phyloP scores from a whole-genome alignment of 1,284 basidiomycete species.

The Leccinum holopus region DNA sequence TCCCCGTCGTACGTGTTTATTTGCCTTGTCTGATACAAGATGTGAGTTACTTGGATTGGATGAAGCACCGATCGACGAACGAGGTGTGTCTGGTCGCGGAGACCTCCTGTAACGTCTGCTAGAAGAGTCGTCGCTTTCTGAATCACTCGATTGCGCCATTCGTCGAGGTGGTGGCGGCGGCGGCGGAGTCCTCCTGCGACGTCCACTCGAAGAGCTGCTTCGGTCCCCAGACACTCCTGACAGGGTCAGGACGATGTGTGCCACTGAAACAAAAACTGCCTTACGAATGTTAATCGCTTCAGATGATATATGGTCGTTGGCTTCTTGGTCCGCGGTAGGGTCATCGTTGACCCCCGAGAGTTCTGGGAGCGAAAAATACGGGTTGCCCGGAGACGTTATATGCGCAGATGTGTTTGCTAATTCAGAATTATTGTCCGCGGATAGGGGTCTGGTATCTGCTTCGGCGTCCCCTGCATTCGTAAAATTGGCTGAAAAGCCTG shows the following conservation, averaged over 20 bases:
- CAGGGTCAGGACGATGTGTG: background rate
- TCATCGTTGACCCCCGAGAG: background rate
- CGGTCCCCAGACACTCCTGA: slow-evolving; percentile 1
- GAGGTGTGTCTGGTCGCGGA: background rate
- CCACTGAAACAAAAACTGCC: background rate
- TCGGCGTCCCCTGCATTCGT: background rate
- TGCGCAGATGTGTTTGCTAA: background rate
- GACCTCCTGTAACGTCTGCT: slow-evolving; percentile 8
- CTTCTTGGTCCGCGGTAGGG: background rate
- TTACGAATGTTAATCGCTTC: slow-evolving; percentile 10
- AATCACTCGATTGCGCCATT: background rate
- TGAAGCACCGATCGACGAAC: background rate
- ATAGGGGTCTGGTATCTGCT: background rate
- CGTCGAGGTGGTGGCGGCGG: background rate
- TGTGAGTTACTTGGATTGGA: background rate
- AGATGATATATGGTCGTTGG: background rate
- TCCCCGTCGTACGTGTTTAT: background rate
- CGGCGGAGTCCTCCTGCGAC: slow-evolving; percentile 2
- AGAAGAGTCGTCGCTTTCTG: background rate
- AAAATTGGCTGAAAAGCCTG: background rate
- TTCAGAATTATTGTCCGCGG: background rate
- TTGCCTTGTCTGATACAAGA: background rate
- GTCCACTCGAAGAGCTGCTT: background rate
- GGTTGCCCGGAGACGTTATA: slow-evolving; percentile 3
- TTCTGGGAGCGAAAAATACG: background rate